Evolutionary conservation across 2,329 filamentous ascomycete species (phyloP).

Genomic region (Pleoardoris graminearum): DNA sequence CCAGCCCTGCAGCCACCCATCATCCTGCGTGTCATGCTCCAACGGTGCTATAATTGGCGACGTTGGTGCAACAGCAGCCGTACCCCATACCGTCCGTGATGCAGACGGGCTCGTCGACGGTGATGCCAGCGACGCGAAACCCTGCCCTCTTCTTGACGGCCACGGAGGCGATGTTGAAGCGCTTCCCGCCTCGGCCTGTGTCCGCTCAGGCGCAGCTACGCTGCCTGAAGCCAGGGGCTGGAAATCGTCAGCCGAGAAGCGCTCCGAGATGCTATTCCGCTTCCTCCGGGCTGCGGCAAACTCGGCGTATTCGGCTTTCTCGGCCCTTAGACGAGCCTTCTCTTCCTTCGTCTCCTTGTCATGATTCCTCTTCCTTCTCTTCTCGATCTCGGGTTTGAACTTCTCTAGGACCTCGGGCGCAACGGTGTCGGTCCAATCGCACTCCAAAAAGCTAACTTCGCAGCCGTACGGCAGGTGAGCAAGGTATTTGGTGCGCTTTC

Average conservation of each 20-base stretch:
- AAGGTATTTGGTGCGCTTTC: constrained; percentile 84
- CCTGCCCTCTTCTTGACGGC: constrained; percentile 57
- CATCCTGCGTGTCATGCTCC: constrained; percentile 56
- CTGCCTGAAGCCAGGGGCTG: constrained; percentile 40
- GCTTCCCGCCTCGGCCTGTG: constrained; percentile 37
- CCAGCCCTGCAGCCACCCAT: constrained; percentile 87
- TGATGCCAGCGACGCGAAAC: constrained; percentile 70
- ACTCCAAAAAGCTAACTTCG: constrained; percentile 87
- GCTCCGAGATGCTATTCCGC: constrained; percentile 57
- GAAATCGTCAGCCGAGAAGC: constrained; percentile 56
- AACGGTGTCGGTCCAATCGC: constrained; percentile 92
- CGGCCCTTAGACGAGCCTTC: constrained; percentile 78
- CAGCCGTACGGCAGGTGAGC: constrained; percentile 87
- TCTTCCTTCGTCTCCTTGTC: constrained; percentile 88
- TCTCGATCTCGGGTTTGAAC: constrained; percentile 77
- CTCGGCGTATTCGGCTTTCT: constrained; percentile 74
- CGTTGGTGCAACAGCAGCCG: constrained; percentile 62
- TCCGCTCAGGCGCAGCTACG: constrained; percentile 28
- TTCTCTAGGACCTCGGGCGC: constrained; percentile 71
- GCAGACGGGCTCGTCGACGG: constrained; percentile 80
- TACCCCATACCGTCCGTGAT: constrained; percentile 90
- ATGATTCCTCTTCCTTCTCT: constrained; percentile 72
- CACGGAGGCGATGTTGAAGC: constrained; percentile 54
- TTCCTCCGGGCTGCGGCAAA: constrained; percentile 69
- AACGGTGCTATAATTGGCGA: constrained; percentile 59